A percentile compares a stretch with the other conserved stretches of the same genome.
Conservation (phyloP, 2,329 filamentous ascomycete genomes). For the Tolypocladium tropicale region DNA sequence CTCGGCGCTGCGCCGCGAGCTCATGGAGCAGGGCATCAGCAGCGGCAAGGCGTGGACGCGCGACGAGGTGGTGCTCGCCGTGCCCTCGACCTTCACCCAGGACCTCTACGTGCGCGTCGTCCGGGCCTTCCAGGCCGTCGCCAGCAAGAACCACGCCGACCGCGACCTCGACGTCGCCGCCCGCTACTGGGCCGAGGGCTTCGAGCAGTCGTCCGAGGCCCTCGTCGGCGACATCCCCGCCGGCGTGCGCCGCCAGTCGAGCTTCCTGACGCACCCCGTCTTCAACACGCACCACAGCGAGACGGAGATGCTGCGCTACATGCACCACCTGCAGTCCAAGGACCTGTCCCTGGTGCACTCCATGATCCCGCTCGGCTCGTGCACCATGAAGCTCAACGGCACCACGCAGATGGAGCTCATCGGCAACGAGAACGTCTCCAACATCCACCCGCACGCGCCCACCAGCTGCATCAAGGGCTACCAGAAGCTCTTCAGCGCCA, state of each 20-base stretch:
- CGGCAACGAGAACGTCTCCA: slow-evolving; percentile 63
- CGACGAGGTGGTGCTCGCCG: slow-evolving; percentile 15
- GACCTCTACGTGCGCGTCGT: slow-evolving; percentile 10
- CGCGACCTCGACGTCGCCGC: slow-evolving; percentile 18
- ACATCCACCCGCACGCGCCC: slow-evolving; percentile 73
- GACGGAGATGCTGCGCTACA: slow-evolving; percentile 88
- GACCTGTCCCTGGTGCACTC: slow-evolving; percentile 90
- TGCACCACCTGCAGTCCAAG: slow-evolving; percentile 86
- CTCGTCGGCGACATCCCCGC: slow-evolving; percentile 37
- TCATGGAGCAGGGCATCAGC: slow-evolving; percentile 54
- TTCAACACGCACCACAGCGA: slow-evolving; percentile 95
- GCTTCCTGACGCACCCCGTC: slow-evolving; percentile 78
- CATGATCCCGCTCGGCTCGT: slow-evolving; percentile 95
- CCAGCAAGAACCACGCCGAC: slow-evolving; percentile 13
- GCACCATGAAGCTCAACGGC: slow-evolving; percentile 96
- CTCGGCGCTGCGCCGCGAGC: slow-evolving; percentile 19
- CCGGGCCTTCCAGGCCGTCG: slow-evolving; percentile 15
- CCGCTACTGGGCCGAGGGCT: slow-evolving; percentile 28
- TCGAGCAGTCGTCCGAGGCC: slow-evolving; percentile 23
- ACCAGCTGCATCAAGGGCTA: slow-evolving; percentile 57
- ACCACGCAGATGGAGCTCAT: slow-evolving; percentile 89
- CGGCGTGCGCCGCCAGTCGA: slow-evolving; percentile 57
- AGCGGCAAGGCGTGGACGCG: slow-evolving; percentile 51
- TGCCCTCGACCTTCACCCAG: slow-evolving; percentile 14
- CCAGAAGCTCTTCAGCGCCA: slow-evolving; percentile 54